These are phyloP conservation scores for Endogone sp. DNA, from an alignment of 192 early-diverging fungal species.

Conservation along the genomic window DNA sequence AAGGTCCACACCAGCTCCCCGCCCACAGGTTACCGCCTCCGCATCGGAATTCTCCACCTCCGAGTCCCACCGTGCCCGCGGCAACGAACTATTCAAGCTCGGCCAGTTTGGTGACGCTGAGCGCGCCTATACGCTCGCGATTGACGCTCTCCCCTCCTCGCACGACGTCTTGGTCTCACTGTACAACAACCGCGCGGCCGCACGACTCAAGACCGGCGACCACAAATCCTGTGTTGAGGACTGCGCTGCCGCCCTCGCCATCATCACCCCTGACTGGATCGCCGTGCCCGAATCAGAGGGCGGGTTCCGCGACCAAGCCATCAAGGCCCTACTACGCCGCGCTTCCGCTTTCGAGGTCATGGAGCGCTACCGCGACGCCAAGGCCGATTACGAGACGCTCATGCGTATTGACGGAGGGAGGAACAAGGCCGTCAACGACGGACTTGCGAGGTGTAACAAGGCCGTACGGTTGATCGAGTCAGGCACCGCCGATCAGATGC, in stretches of 20 bases:
- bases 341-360: constrained; percentile 77
- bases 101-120: constrained; percentile 88
- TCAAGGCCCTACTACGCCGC: constrained; percentile 72
- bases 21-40: constrained; percentile 29
- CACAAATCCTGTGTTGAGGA: constrained; percentile 68
- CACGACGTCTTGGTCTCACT: constrained; percentile 65
- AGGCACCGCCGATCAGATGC: background rate
- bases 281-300: constrained; percentile 20
- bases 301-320: constrained; percentile 50
- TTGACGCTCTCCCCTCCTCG: constrained; percentile 51
- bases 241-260: constrained; percentile 42
- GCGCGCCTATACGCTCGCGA: constrained; percentile 61
- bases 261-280: constrained; percentile 25
- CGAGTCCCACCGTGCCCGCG: constrained; percentile 48
- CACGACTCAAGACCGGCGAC: constrained; percentile 79
- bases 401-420: constrained; percentile 26
- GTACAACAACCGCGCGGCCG: constrained; percentile 83
- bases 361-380: constrained; percentile 78
- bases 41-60: constrained; percentile 32
- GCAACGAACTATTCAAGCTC: constrained; percentile 83
- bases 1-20: constrained; percentile 12
- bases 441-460: constrained; percentile 45
- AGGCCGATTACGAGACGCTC: constrained; percentile 49
- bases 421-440: constrained; percentile 29
- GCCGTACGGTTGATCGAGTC: constrained; percentile 17